Percentiles rank a stretch among this genome's conserved stretches.
Conservation (phyloP, 257 asterid genomes). For the Scutellaria minor region DNA sequence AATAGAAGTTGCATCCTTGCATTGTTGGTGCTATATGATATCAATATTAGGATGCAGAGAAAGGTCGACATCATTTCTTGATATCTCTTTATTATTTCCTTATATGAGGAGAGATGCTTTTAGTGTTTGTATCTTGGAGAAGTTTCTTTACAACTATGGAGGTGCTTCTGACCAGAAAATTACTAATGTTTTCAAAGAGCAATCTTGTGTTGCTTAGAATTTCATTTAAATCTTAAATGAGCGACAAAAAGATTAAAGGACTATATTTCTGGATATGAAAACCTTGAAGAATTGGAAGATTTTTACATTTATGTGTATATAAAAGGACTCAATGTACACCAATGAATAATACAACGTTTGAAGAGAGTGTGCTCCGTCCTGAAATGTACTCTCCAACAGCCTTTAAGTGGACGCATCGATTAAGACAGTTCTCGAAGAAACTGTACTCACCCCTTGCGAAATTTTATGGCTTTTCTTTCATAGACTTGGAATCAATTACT, state of each 20-base stretch:
- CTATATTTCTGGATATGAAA: neutral
- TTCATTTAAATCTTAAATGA: neutral
- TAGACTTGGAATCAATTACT: neutral
- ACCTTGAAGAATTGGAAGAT: neutral
- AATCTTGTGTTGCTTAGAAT: neutral
- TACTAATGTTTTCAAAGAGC: neutral
- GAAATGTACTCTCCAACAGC: neutral
- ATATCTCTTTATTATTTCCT: neutral
- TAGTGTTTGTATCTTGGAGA: neutral
- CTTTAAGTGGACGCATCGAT: conserved; percentile 1
- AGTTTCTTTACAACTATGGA: neutral
- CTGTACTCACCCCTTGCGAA: neutral
- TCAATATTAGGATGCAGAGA: too few species aligned
- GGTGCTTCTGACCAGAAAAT: neutral
- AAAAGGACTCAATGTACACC: conserved; percentile 4
- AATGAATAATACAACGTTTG: neutral
- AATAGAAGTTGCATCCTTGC: too few species aligned
- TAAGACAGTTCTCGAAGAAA: neutral
- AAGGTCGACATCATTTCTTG: neutral
- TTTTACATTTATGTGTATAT: neutral
- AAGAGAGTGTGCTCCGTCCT: neutral
- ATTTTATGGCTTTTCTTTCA: conserved; percentile 15
- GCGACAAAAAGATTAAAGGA: neutral
- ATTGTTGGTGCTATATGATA: too few species aligned
- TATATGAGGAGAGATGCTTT: neutral